Percentiles rank a stretch among this genome's conserved stretches.
These are phyloP conservation scores for Flueggea neowawraea DNA, from an alignment of 441 rosid genomes.

Conservation along the genomic window DNA sequence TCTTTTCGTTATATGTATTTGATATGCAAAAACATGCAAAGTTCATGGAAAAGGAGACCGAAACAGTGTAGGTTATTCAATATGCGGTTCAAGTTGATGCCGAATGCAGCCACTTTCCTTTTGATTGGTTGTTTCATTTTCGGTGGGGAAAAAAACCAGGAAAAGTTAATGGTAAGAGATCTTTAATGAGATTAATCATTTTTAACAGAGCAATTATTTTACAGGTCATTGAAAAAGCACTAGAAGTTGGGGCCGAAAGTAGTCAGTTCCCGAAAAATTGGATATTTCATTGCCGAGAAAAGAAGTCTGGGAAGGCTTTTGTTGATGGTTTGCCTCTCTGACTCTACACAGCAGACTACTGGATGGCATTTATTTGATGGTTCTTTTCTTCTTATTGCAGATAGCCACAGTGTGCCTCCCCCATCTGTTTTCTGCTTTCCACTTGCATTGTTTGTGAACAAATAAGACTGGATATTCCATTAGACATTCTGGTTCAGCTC, in stretches of 20 bases:
- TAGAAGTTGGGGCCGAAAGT: slow-evolving; percentile 95
- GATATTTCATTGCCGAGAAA: slow-evolving; percentile 94
- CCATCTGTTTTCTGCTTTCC: not conserved
- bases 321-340: slow-evolving; percentile 77
- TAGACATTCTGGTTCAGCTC: no score
- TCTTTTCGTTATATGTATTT: slow-evolving; percentile 13
- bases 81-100: slow-evolving; percentile 93
- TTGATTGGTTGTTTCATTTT: slow-evolving; percentile 91
- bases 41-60: slow-evolving; percentile 36
- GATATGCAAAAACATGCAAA: slow-evolving; percentile 17
- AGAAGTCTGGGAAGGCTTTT: slow-evolving; percentile 85
- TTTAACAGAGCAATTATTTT: slow-evolving; percentile 34
- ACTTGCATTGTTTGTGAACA: not conserved
- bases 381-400: not conserved
- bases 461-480: no score
- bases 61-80: slow-evolving; percentile 75
- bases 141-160: slow-evolving; percentile 97
- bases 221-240: slow-evolving; percentile 91
- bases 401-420: not conserved
- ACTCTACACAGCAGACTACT: slow-evolving; percentile 14
- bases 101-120: slow-evolving; percentile 69
- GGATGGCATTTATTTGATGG: slow-evolving; percentile 9
- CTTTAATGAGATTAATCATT: slow-evolving; percentile 19
- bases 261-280: slow-evolving; percentile 85
- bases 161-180: slow-evolving; percentile 74